Conservation (phyloP, 768 basidiomycete species). For the Asterophora parasitica region DNA sequence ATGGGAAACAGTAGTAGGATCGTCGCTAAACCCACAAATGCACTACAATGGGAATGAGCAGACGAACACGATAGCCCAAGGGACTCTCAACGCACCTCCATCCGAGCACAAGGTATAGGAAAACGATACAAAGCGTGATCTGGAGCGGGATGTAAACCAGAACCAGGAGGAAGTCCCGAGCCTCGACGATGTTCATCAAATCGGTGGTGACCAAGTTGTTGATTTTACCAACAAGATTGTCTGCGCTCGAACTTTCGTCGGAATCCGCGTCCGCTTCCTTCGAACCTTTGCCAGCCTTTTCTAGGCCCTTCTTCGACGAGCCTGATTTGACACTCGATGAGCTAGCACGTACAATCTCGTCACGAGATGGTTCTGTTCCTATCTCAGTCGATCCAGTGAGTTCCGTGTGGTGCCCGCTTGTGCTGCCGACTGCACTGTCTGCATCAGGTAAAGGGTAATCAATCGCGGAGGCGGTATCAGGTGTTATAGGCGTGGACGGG, state of each 20-base stretch:
- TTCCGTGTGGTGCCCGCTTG: constrained; percentile 2
- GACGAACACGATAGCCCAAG: neutral
- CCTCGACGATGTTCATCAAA: constrained; percentile 31
- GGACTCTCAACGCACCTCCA: constrained; percentile 32
- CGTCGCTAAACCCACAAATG: constrained; percentile 52
- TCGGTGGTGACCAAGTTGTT: constrained; percentile 76
- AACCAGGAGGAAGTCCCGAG: constrained; percentile 31
- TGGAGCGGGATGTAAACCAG: constrained; percentile 38
- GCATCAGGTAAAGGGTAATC: constrained; percentile 3
- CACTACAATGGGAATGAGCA: constrained; percentile 25
- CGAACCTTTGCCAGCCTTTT: constrained; percentile 5
- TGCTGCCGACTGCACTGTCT: neutral
- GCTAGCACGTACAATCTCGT: constrained; percentile 14
- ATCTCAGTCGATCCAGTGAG: constrained; percentile 8
- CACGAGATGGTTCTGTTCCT: constrained; percentile 18
- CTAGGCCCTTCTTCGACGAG: constrained; percentile 12
- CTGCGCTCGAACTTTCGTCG: constrained; percentile 20
- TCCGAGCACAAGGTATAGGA: constrained; percentile 44
- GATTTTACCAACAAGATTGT: constrained; percentile 66
- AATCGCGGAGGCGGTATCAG: constrained; percentile 10
- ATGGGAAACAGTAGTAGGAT: constrained; percentile 53
- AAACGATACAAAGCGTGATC: constrained; percentile 33
- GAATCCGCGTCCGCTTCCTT: constrained; percentile 7
- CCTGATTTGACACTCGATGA: constrained; percentile 14
- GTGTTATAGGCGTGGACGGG: constrained; percentile 12